Conservation (phyloP, 1,284 basidiomycete species). For the Marasmius fiardii region DNA sequence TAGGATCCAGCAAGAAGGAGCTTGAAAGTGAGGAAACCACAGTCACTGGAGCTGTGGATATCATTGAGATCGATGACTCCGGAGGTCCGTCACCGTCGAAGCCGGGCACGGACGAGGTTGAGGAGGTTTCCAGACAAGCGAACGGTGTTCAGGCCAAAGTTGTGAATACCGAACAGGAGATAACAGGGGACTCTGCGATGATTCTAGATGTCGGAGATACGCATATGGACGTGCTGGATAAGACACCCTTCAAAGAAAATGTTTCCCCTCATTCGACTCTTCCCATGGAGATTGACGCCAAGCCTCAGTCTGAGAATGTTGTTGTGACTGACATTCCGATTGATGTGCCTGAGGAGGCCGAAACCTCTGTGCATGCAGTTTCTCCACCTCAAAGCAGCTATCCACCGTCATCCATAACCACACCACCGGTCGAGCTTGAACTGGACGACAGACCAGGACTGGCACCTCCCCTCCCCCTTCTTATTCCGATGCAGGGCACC, state of each 20-base stretch:
- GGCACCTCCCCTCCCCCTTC: neutral
- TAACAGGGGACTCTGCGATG: neutral
- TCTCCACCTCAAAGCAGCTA: neutral
- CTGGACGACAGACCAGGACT: neutral
- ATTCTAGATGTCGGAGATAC: neutral
- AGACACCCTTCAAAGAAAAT: neutral
- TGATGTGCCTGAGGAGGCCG: neutral
- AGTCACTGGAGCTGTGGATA: slow-evolving; percentile 20
- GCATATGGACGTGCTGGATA: neutral
- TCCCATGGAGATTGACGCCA: neutral
- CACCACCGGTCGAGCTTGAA: neutral
- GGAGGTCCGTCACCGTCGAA: neutral
- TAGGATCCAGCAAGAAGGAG: slow-evolving; percentile 29
- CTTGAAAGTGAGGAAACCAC: neutral
- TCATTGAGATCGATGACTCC: slow-evolving; percentile 1
- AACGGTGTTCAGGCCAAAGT: neutral
- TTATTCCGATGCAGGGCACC: neutral
- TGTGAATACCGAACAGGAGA: neutral
- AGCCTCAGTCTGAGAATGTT: neutral
- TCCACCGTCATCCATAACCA: neutral
- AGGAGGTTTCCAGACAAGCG: neutral
- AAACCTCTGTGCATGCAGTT: too few species aligned
- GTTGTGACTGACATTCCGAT: neutral
- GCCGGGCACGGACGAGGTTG: neutral
- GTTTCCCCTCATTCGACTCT: neutral